Conservation (phyloP, 202 grass and related monocot genomes). For the Eragrostis tef region DNA sequence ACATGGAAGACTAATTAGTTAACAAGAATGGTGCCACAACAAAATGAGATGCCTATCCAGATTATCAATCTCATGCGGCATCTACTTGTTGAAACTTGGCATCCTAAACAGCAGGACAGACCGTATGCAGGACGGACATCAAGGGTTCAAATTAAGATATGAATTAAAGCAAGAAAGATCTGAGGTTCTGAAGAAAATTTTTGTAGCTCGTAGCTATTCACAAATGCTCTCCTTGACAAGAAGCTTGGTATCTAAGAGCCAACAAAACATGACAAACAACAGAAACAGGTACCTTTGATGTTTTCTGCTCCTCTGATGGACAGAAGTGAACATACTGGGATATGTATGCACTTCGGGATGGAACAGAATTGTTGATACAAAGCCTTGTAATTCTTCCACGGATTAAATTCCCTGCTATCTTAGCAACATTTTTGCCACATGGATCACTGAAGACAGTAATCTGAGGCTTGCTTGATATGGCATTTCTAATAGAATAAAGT, state of each 20-base stretch:
- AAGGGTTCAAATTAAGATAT: background rate
- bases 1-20: background rate
- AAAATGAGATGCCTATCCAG: conserved; percentile 2
- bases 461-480: conserved; percentile 63
- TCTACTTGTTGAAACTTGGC: background rate
- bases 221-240: background rate
- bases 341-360: conserved; percentile 58
- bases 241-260: background rate
- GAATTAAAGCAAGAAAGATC: background rate
- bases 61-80: background rate
- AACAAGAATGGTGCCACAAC: background rate
- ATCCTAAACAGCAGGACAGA: background rate
- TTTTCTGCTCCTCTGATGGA: conserved; percentile 44
- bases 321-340: conserved; percentile 56
- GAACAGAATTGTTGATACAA: conserved; percentile 43
- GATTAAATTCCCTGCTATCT: conserved; percentile 50
- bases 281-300: conserved; percentile 32
- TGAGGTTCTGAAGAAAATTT: background rate
- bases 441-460: conserved; percentile 61
- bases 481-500: conserved; percentile 58
- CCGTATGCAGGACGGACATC: background rate
- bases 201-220: background rate
- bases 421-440: conserved; percentile 43
- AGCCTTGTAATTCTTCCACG: conserved; percentile 57
- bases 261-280: background rate